These are phyloP conservation scores for Rachicladosporium sp. DNA, from an alignment of 2,329 filamentous ascomycete species.

Conservation along the genomic window DNA sequence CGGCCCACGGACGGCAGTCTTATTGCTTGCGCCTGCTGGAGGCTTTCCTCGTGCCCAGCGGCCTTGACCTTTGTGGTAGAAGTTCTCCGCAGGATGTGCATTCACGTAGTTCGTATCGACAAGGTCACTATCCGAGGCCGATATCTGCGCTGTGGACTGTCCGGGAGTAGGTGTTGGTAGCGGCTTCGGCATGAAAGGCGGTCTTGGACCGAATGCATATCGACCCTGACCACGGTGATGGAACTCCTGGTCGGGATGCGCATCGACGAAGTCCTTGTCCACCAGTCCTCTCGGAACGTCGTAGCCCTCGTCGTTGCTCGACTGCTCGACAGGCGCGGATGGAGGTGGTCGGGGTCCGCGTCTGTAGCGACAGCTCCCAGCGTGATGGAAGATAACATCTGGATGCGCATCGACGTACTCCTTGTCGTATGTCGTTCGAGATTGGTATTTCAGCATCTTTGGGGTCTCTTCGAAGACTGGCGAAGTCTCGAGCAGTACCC, in stretches of 20 bases:
- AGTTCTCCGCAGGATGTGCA: conserved; percentile 16
- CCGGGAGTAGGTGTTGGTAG: neutral
- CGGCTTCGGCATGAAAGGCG: conserved; percentile 1
- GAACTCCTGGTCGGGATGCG: conserved; percentile 14
- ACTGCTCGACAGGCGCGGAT: neutral
- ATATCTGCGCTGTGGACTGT: neutral
- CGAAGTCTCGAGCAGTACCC: conserved; percentile 5
- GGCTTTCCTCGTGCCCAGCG: conserved; percentile 20
- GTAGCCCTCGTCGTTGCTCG: neutral
- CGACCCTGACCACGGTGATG: conserved; percentile 20
- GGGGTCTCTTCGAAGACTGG: neutral
- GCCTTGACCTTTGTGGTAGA: conserved; percentile 20
- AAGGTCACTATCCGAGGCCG: conserved; percentile 6
- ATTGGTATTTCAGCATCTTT: conserved; percentile 4
- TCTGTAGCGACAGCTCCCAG: conserved; percentile 17
- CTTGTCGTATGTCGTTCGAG: conserved; percentile 13
- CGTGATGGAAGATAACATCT: conserved; percentile 17
- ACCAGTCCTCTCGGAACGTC: conserved; percentile 3
- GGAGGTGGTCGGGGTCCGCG: conserved; percentile 10
- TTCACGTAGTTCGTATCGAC: conserved; percentile 16
- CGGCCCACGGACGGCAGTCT: conserved; percentile 19
- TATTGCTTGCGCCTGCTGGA: conserved; percentile 14
- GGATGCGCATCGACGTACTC: conserved; percentile 16
- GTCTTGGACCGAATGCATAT: conserved; percentile 12
- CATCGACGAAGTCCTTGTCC: conserved; percentile 13